A percentile compares a stretch with the other conserved stretches of the same genome.
phyloP scores from a whole-genome alignment of 2,329 filamentous ascomycete species.

The Tolypocladium cylindrosporum region DNA sequence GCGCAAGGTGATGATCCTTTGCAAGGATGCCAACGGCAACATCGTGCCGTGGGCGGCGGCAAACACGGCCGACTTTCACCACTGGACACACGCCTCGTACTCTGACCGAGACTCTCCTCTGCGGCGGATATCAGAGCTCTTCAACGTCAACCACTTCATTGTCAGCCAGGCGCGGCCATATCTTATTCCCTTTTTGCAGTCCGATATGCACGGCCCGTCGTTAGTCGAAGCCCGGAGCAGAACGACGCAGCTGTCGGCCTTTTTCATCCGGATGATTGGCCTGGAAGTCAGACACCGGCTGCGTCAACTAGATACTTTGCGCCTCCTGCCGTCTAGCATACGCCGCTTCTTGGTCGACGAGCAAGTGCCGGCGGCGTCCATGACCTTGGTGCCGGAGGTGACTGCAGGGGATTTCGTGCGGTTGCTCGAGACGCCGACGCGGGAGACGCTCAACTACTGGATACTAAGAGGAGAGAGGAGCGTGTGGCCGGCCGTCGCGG shows the following conservation, averaged over 20 bases:
- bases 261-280: conserved; percentile 57
- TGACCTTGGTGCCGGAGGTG: conserved; percentile 77
- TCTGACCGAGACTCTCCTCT: conserved; percentile 56
- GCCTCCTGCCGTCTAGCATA: conserved; percentile 58
- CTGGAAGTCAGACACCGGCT: conserved; percentile 74
- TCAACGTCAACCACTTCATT: conserved; percentile 93
- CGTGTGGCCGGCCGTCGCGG: conserved; percentile 83
- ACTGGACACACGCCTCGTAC: conserved; percentile 57
- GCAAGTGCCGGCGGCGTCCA: conserved; percentile 63
- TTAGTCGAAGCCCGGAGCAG: conserved; percentile 48
- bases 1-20: conserved; percentile 56
- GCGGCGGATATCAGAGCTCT: conserved; percentile 66
- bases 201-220: conserved; percentile 68
- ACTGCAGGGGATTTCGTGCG: conserved; percentile 62
- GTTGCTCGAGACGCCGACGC: conserved; percentile 73
- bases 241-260: conserved; percentile 46
- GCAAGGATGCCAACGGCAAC: conserved; percentile 64
- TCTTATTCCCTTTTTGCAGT: conserved; percentile 73
- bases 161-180: conserved; percentile 88
- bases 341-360: conserved; percentile 76
- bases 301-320: conserved; percentile 69
- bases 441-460: conserved; percentile 72
- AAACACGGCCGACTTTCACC: conserved; percentile 52
- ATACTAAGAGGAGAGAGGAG: conserved; percentile 74
- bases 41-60: conserved; percentile 65